Conservation (phyloP, 352 stramenopile genomes). For the Globisporangium lucens region DNA sequence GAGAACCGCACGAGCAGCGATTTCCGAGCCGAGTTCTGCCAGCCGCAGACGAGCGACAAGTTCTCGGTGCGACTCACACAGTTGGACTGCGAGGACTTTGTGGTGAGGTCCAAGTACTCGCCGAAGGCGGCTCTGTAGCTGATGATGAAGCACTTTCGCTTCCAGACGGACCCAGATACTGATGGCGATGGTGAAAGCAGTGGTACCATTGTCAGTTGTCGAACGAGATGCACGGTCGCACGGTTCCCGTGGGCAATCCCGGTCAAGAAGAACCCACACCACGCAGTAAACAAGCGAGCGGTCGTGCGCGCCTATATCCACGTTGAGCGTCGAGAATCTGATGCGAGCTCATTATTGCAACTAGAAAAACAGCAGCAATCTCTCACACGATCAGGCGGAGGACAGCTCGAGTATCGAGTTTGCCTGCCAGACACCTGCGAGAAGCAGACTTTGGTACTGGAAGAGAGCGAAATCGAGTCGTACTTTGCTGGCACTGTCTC, state of each 20-base stretch:
- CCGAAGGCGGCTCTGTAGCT: constrained; percentile 2
- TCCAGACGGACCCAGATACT: constrained; percentile 14
- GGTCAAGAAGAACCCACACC: constrained; percentile 32
- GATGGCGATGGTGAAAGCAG: background rate
- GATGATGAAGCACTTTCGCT: constrained; percentile 28
- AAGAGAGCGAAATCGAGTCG: constrained; percentile 54
- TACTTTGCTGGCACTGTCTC: constrained; percentile 29
- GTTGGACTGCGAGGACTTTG: constrained; percentile 31
- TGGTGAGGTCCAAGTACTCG: constrained; percentile 13
- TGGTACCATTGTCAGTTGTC: constrained; percentile 4
- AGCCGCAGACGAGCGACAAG: constrained; percentile 30
- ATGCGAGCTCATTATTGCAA: background rate
- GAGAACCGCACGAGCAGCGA: constrained; percentile 19
- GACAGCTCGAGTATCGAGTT: constrained; percentile 34
- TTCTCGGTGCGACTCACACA: constrained; percentile 17
- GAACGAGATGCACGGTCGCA: constrained; percentile 25
- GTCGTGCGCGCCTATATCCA: constrained; percentile 54
- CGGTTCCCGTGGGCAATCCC: constrained; percentile 46
- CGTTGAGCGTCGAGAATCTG: constrained; percentile 35
- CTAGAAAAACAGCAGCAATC: background rate
- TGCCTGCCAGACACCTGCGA: constrained; percentile 48
- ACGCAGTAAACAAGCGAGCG: constrained; percentile 32
- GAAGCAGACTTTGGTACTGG: constrained; percentile 43
- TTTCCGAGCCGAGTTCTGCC: constrained; percentile 37
- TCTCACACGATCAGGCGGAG: background rate